A percentile compares a stretch with the other conserved stretches of the same genome.
phyloP scores from a whole-genome alignment of 768 basidiomycete genomes.

The Phylloporus sp. region DNA sequence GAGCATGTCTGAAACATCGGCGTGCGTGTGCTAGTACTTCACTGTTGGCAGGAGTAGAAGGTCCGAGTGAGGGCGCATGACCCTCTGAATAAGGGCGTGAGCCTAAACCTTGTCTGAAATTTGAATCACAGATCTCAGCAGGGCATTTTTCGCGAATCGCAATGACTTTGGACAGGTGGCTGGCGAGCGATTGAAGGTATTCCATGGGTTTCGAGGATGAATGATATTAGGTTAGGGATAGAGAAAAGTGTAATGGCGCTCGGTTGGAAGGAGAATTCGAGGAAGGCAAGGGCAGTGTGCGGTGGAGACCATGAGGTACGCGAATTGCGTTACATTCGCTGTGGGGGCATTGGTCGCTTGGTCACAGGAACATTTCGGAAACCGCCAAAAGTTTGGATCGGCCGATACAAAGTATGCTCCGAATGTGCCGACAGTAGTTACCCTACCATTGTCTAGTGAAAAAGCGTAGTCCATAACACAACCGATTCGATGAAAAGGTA shows the following conservation, averaged over 20 bases:
- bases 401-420: slow-evolving; percentile 11
- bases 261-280: neutral
- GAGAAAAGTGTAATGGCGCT: neutral
- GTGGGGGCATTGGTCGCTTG: slow-evolving; percentile 21
- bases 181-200: slow-evolving; percentile 19
- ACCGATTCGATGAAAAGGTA: neutral
- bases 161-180: slow-evolving; percentile 19
- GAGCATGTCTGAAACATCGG: slow-evolving; percentile 8
- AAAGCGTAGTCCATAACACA: neutral
- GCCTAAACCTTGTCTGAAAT: slow-evolving; percentile 13
- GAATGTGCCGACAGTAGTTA: slow-evolving; percentile 5
- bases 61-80: slow-evolving; percentile 10
- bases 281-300: neutral
- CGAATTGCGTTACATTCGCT: slow-evolving; percentile 19
- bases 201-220: slow-evolving; percentile 11
- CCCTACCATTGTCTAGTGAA: neutral
- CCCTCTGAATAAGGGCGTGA: slow-evolving; percentile 4
- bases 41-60: neutral
- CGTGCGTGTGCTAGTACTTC: neutral
- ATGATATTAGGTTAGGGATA: neutral
- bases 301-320: slow-evolving; percentile 14
- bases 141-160: slow-evolving; percentile 16
- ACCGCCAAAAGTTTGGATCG: slow-evolving; percentile 1
- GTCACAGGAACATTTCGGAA: neutral
- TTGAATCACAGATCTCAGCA: slow-evolving; percentile 7